Base-by-base conservation (phyloP, 2,329 filamentous ascomycete species). In the Exophiala calicioides region DNA sequence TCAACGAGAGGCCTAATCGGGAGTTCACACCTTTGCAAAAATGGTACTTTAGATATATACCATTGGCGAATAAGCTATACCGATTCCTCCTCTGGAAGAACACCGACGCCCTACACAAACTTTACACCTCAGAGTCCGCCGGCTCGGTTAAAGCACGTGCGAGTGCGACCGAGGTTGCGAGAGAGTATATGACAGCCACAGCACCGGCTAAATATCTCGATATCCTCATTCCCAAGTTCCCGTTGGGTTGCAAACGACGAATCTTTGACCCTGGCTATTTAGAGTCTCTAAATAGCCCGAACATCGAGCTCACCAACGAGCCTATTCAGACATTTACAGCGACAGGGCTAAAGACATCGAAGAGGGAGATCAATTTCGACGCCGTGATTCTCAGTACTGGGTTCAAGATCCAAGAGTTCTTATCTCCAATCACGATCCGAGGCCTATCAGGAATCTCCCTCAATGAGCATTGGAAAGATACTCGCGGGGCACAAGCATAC, bases 201-300 rank as follows among this genome's bases (percentile, higher is more conserved):
- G 76, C 76, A 0, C 82, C 82, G 0, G 65, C 73, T 39, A 77
- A 81, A 61, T 85, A 84, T 45, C 77, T 79, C 50, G 74, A 81
- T 18, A 69, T 81, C 3, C 62, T 85, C 20, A 79, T 79, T 1
- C 82, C 82, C 0, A 72, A 84, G 33, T 85, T 81, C 45, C 70
- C 73, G 27, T 62, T 83, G 8, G 80, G 81, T 1, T 84, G 81
- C 65, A 85, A 84, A 65, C 67, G 82, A 19, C 71, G 80, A n/a
- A 76, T 85, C 45, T 77, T 77, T 43, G 79, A 84, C 48, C 68
- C 72, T 2, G 68, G 68, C 1, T 85, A 82, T 67, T 69, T 81
- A 9, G 57, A 68, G n/a, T 68, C 70, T 30, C 64, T 85, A 31
- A 69, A 81, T 32, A 64, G 73, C 2, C 63, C 73, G 0, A 80